Base-by-base conservation (phyloP, 148 eudicot species). In the Vaccinium corymbosum region DNA sequence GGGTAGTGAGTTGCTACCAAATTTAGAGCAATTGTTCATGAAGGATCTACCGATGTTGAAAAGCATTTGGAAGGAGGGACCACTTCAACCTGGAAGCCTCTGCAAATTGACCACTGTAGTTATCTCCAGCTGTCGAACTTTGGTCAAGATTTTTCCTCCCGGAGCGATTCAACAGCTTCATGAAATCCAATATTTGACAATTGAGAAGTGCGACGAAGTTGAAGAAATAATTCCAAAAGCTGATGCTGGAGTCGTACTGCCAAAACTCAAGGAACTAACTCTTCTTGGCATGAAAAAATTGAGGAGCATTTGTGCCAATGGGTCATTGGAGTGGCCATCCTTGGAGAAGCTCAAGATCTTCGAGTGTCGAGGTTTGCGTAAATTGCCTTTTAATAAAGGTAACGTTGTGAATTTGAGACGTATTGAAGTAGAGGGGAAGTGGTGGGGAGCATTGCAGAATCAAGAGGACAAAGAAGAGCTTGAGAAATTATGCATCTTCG, bases 81-180 rank as follows among this genome's bases (percentile, higher is more conserved):
- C 71, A 32, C 7, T 79, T 46, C 80, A 72, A 53, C 56, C 8
- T 22, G 86, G 56, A 56, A 85, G 79, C 61, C 59, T 80, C 38
- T 2, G 49, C 29, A 76, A 78, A 64, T 55, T 82, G 1, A 46
- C 8, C 13, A 82, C 80, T 74, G 55, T 82, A 56, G 62, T 12
- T 32, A 6, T 74, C 38, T 56, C 49, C 13, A 3, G 55, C 8
- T 82, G 79, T 19, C 70, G 1, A 50, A 72, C 0, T 66, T 14
- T 74, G 61, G 42, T 13, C 20, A 9, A 35, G 16, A 15, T 82
- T 27, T 82, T 82, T 56, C 53, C 84, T 55, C 53, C 13, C 0
- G 49, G 52, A 0, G 13, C 46, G 0, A 56, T 82, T 35, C 79
- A 72, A 74, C 52, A 35, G 13, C 38, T 82, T 74, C 19, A 4